phyloP scores from a whole-genome alignment of 1,139 yeast genomes.

The Hyphopichia fennica region DNA sequence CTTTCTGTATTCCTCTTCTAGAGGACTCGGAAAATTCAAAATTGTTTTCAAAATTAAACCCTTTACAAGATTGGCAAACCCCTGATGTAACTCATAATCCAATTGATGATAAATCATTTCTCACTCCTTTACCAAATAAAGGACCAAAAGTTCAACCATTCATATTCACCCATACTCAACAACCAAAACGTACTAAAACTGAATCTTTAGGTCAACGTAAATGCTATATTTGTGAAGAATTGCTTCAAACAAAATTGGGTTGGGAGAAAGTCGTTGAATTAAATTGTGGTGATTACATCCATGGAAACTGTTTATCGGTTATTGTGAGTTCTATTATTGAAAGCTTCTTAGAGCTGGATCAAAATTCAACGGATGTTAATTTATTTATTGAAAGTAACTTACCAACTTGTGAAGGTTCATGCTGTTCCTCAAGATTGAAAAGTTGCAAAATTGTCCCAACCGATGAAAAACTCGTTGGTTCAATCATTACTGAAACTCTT shows the following conservation, averaged over 20 bases:
- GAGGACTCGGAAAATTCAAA: conserved; percentile 1
- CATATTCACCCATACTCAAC: conserved; percentile 19
- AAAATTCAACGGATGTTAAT: conserved; percentile 9
- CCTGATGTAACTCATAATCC: background rate
- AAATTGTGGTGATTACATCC: conserved; percentile 40
- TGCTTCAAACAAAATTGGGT: conserved; percentile 29
- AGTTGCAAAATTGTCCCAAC: background rate
- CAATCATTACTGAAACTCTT: background rate
- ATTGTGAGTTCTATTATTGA: conserved; percentile 2
- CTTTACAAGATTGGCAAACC: background rate
- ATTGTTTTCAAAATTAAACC: conserved; percentile 1
- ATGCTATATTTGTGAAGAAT: conserved; percentile 41
- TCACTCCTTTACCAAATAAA: conserved; percentile 1
- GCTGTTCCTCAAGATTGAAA: background rate
- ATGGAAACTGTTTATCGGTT: conserved; percentile 36
- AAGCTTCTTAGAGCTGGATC: background rate
- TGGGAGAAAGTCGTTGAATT: conserved; percentile 34
- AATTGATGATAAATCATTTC: background rate
- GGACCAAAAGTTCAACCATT: conserved; percentile 32
- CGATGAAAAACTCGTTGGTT: background rate
- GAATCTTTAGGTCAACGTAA: conserved; percentile 4
- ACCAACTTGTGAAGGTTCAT: conserved; percentile 1
- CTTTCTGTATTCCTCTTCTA: background rate
- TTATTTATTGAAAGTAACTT: background rate
- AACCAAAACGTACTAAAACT: conserved; percentile 4